Conservation (phyloP, 1,284 basidiomycete species). For the Moniliophthora roreri region DNA sequence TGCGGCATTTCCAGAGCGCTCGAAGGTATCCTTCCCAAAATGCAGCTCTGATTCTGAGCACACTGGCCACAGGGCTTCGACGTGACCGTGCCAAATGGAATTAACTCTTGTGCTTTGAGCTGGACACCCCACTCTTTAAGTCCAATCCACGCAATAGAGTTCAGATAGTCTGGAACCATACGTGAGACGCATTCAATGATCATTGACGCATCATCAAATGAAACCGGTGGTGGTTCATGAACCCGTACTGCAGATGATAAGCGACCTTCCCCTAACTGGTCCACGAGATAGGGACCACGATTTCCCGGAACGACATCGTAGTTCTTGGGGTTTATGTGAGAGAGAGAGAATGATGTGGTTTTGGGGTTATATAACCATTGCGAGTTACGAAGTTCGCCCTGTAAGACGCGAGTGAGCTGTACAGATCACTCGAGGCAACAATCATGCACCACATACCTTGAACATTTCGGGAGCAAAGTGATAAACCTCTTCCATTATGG, state of each 20-base stretch:
- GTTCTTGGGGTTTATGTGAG: not conserved
- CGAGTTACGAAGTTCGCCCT: not conserved
- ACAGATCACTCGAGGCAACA: too few relatives aligned
- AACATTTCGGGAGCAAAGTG: too few relatives aligned
- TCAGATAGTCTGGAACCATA: not conserved
- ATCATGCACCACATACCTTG: too few relatives aligned
- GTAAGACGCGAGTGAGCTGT: not conserved
- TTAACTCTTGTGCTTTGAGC: not conserved
- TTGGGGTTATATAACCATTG: constrained; percentile 2
- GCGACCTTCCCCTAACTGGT: not conserved
- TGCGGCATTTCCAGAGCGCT: not conserved
- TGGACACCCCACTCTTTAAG: not conserved
- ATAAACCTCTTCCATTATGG: too few relatives aligned
- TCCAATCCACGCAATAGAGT: not conserved
- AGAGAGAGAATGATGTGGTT: not conserved
- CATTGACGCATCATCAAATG: not conserved
- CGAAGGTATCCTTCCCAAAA: not conserved
- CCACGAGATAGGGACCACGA: not conserved
- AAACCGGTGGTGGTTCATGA: not conserved
- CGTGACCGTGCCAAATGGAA: not conserved
- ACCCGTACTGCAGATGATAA: not conserved
- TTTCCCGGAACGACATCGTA: not conserved
- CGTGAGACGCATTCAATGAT: not conserved
- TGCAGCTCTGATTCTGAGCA: not conserved
- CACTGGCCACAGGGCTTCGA: not conserved